Percentiles rank a stretch among this genome's conserved stretches.
These are phyloP conservation scores for Nymphaea colorata DNA, from an alignment of 164 flowering plant species.

Conservation along the genomic window DNA sequence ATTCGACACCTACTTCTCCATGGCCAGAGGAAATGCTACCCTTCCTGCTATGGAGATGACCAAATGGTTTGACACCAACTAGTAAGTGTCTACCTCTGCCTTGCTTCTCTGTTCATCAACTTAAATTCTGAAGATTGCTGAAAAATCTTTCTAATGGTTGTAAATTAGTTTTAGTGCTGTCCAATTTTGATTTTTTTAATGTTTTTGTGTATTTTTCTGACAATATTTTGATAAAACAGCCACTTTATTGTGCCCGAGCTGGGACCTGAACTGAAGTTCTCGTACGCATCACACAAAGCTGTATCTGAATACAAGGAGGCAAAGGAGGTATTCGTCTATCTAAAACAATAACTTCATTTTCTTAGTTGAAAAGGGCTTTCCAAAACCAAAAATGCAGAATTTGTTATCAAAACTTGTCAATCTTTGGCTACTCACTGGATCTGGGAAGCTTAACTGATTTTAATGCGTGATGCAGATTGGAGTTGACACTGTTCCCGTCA, in stretches of 20 bases:
- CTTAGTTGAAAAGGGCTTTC: neutral
- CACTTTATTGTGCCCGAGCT: slow-evolving; percentile 92
- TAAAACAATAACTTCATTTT: neutral
- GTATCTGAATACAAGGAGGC: slow-evolving; percentile 89
- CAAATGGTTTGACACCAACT: slow-evolving; percentile 96
- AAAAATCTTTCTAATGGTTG: neutral
- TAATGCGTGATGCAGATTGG: slow-evolving; percentile 41
- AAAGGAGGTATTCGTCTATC: slow-evolving; percentile 41
- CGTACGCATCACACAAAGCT: slow-evolving; percentile 90
- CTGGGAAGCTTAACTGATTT: no score
- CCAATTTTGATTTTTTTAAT: neutral
- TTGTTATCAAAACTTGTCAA: no score
- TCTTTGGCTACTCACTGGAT: no score
- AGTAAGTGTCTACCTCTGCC: slow-evolving; percentile 37
- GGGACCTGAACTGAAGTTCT: slow-evolving; percentile 80
- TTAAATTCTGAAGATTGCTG: neutral
- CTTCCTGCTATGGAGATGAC: slow-evolving; percentile 95
- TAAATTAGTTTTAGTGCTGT: neutral
- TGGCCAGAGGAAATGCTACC: slow-evolving; percentile 85
- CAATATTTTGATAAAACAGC: slow-evolving; percentile 17
- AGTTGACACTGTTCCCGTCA: slow-evolving; percentile 65
- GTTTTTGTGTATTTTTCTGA: neutral
- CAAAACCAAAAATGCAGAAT: no score
- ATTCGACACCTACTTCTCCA: slow-evolving; percentile 70
- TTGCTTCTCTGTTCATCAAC: neutral